Conservation (phyloP, 371 early-diverging fungal genomes). For the Catenaria anguillulae region DNA sequence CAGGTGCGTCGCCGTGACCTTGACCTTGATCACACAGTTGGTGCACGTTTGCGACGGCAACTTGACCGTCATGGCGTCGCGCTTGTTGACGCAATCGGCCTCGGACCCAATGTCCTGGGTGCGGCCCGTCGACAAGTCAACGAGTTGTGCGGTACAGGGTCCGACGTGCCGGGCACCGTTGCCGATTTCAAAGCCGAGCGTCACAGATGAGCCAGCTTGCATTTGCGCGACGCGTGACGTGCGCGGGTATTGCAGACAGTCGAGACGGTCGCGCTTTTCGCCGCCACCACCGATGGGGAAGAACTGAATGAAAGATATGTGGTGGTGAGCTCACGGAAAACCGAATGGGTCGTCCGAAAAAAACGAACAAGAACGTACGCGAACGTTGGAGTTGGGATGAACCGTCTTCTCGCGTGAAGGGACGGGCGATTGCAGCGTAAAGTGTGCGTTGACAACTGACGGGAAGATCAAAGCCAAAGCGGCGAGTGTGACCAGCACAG, state of each 20-base stretch:
- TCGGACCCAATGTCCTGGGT: not conserved
- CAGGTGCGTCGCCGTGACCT: slow-evolving; percentile 3
- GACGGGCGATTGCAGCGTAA: not conserved
- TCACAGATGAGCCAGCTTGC: not conserved
- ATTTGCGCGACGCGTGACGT: not conserved
- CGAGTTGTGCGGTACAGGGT: not conserved
- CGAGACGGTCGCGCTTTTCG: not conserved
- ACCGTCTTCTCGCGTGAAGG: not conserved
- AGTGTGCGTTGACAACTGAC: not conserved
- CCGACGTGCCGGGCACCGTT: slow-evolving; percentile 3
- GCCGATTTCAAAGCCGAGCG: not conserved
- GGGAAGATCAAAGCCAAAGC: no score
- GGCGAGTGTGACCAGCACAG: no score
- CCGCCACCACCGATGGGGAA: not conserved
- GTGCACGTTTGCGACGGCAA: not conserved
- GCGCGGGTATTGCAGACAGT: not conserved
- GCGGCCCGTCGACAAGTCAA: not conserved
- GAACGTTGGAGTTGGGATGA: no score
- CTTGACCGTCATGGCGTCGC: not conserved
- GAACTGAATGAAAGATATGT: no score
- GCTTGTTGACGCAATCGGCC: not conserved
- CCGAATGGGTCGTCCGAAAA: no score
- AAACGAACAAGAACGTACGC: no score
- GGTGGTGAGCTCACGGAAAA: no score
- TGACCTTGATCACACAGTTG: slow-evolving; percentile 1